Evolutionary conservation across 257 asterid species (phyloP).

Genomic region (Solanum lignicaule): DNA sequence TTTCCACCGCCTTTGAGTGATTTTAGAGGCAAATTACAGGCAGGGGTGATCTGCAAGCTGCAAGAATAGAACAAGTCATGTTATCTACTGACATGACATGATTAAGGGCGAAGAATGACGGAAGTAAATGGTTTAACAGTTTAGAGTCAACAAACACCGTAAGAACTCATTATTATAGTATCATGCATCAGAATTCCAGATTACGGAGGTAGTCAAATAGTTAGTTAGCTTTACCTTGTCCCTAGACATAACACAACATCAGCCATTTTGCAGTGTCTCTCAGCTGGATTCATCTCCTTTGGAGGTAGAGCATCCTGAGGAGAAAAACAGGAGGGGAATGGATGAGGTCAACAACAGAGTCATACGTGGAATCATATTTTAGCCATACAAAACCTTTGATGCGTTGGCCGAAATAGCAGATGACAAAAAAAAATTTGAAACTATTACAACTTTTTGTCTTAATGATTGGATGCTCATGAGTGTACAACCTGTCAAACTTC

Average conservation of each 20-base stretch:
- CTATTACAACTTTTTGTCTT: not conserved
- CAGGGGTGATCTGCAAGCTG: conserved; percentile 99
- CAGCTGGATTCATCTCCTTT: conserved; percentile 91
- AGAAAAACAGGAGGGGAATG: not conserved
- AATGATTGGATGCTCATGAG: not conserved
- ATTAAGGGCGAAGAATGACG: not conserved
- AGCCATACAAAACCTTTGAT: not conserved
- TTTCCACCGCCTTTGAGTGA: conserved; percentile 83
- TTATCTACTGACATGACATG: not conserved
- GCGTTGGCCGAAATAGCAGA: not conserved
- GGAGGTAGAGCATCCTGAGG: conserved; percentile 83
- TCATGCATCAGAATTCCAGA: not conserved
- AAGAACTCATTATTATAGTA: not conserved
- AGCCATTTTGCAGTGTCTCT: conserved; percentile 84
- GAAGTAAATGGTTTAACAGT: not conserved
- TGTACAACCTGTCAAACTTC: not conserved
- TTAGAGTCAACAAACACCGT: not conserved
- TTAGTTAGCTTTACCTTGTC: conserved; percentile 52
- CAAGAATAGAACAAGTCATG: conserved; percentile 15
- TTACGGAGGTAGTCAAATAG: not conserved
- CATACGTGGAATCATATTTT: not conserved
- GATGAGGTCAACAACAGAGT: not conserved
- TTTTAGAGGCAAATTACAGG: conserved; percentile 87
- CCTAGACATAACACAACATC: conserved; percentile 91
- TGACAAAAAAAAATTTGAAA: not conserved